Percentiles rank a stretch among this genome's conserved stretches.
phyloP scores from a whole-genome alignment of 306 rosid genomes.

The Sophora flavescens region DNA sequence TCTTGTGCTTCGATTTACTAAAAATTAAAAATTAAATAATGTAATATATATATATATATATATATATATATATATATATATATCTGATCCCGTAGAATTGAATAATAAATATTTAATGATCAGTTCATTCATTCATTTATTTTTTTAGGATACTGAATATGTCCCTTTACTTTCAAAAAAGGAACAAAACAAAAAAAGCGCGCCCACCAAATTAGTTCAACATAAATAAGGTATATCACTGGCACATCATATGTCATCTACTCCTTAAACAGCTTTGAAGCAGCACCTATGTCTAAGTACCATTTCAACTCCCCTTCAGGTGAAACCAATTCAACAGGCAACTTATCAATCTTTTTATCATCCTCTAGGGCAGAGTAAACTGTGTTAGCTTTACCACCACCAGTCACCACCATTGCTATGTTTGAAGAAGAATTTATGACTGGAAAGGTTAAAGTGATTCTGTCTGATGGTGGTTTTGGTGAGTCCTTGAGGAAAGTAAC shows the following conservation, averaged over 20 bases:
- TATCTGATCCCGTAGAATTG: background rate
- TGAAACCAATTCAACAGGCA: slow-evolving; percentile 78
- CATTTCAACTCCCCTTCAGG: slow-evolving; percentile 85
- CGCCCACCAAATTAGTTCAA: background rate
- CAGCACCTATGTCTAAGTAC: slow-evolving; percentile 84
- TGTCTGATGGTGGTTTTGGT: slow-evolving; percentile 93
- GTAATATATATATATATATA: too few species aligned
- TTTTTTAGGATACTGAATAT: background rate
- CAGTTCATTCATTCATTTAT: background rate
- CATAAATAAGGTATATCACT: background rate
- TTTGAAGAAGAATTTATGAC: slow-evolving; percentile 83
- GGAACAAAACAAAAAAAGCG: too few species aligned
- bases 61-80: too few species aligned
- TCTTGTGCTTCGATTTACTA: too few species aligned
- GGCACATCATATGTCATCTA: background rate
- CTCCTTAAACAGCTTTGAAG: slow-evolving; percentile 59
- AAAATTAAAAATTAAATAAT: too few species aligned
- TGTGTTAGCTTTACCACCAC: slow-evolving; percentile 69
- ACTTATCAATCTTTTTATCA: slow-evolving; percentile 52
- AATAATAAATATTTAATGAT: background rate
- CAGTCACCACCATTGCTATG: slow-evolving; percentile 76
- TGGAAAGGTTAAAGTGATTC: slow-evolving; percentile 89
- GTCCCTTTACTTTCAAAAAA: too few species aligned
- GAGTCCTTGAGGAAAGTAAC: slow-evolving; percentile 84
- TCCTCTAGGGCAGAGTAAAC: slow-evolving; percentile 68